A percentile compares a stretch with the other conserved stretches of the same genome.
phyloP scores from a whole-genome alignment of 2,329 filamentous ascomycete species.

The Xylaria polymorpha region DNA sequence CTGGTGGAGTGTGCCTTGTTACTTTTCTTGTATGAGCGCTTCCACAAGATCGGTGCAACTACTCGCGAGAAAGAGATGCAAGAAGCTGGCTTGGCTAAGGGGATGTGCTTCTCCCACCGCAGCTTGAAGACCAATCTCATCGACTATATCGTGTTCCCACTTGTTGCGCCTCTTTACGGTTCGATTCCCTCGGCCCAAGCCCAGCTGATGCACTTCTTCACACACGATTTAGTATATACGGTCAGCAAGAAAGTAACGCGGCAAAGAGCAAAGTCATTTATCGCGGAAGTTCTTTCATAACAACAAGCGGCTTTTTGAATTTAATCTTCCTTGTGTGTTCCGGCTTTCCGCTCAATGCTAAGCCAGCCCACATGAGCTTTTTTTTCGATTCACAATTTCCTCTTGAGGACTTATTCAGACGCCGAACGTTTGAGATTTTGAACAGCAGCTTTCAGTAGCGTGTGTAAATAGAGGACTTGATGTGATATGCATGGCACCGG shows the following conservation, averaged over 20 bases:
- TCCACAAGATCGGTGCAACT: conserved; percentile 71
- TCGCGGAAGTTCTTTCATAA: conserved; percentile 60
- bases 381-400: conserved; percentile 48
- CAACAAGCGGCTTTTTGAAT: conserved; percentile 32
- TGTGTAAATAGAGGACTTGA: conserved; percentile 63
- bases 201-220: conserved; percentile 77
- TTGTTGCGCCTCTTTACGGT: conserved; percentile 76
- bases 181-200: conserved; percentile 75
- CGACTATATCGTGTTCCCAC: conserved; percentile 73
- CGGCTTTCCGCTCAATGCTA: conserved; percentile 28
- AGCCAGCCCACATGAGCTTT: conserved; percentile 36
- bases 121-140: conserved; percentile 65
- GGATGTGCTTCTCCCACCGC: conserved; percentile 73
- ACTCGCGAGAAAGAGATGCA: conserved; percentile 74
- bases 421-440: conserved; percentile 49
- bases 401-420: conserved; percentile 46
- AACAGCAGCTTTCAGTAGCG: conserved; percentile 52
- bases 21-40: conserved; percentile 74
- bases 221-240: conserved; percentile 74
- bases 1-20: conserved; percentile 73
- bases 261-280: conserved; percentile 59
- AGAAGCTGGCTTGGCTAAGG: conserved; percentile 70
- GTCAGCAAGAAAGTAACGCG: conserved; percentile 76
- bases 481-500: conserved; percentile 63
- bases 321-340: conserved; percentile 38